Percentiles rank a stretch among this genome's conserved stretches.
Evolutionary conservation across 768 basidiomycete species (phyloP).

Genomic region (Rhizopogon sp.): DNA sequence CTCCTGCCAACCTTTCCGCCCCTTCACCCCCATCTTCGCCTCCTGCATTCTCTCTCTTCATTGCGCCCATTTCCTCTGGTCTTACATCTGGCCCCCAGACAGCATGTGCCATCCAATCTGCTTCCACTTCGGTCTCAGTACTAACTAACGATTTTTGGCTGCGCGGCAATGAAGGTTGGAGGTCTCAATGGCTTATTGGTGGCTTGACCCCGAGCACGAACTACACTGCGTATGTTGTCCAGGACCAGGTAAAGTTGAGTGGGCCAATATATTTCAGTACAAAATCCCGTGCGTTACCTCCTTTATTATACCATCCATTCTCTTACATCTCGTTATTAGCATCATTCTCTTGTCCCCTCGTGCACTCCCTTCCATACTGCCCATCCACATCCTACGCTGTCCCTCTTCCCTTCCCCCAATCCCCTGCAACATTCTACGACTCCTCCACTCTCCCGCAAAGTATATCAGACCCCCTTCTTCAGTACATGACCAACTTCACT

Average conservation of each 20-base stretch:
- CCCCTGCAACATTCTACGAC: slow-evolving; percentile 40
- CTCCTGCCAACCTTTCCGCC: slow-evolving; percentile 45
- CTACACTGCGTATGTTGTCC: slow-evolving; percentile 69
- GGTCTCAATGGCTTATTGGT: slow-evolving; percentile 62
- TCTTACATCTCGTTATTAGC: slow-evolving; percentile 31
- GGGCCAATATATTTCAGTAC: slow-evolving; percentile 71
- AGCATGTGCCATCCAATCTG: slow-evolving; percentile 49
- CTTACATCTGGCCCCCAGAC: slow-evolving; percentile 46
- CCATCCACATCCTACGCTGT: slow-evolving; percentile 66
- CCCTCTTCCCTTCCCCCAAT: slow-evolving; percentile 52
- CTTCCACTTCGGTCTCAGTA: slow-evolving; percentile 32
- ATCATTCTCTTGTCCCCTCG: slow-evolving; percentile 63
- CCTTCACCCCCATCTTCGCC: slow-evolving; percentile 36
- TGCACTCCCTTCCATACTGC: slow-evolving; percentile 70
- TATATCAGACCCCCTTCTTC: slow-evolving; percentile 47
- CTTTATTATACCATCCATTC: background rate
- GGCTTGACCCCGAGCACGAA: slow-evolving; percentile 63
- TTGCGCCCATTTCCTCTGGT: slow-evolving; percentile 44
- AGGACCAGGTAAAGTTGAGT: slow-evolving; percentile 50
- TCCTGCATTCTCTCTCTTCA: slow-evolving; percentile 50
- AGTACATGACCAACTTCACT: slow-evolving; percentile 70
- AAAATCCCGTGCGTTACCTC: slow-evolving; percentile 40
- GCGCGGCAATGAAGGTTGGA: slow-evolving; percentile 52
- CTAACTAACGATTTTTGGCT: slow-evolving; percentile 51
- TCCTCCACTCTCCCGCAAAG: slow-evolving; percentile 43